Evolutionary conservation across 306 rosid genomes (phyloP), one percentile per base, ranked within the genome.

Genomic region (Lotus japonicus): DNA sequence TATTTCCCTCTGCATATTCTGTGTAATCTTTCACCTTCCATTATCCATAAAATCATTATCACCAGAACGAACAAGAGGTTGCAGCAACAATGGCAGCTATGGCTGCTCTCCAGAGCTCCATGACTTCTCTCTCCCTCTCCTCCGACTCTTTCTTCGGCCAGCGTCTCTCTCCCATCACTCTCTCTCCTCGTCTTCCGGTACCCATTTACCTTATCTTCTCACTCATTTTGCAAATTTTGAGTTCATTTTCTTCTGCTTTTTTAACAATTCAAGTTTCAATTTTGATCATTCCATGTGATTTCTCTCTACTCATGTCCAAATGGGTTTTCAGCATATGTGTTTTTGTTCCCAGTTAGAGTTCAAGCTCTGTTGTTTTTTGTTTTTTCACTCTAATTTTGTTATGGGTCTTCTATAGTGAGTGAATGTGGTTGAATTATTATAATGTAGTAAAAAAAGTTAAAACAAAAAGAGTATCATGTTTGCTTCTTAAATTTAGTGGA

Each of bases 121-220:
- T 91, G 82, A 72, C 84, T 58, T 84, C 91, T 11, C 88, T 91
- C 16, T 91, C 94, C 8, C 82, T 91, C 55, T 83, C 91, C 28
- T 85, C 91, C 18, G 88, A 85, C 82, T 82, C 95, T 26, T 94
- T 94, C 86, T 74, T 90, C 16, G 99, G 99, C 2, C 97, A 90
- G 14, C 87, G 85, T 43, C 85, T 90, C 75, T 51, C 91, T 5
- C 82, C 86, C 48, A 41, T 82, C 35, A 68, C 92, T 56, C 67
- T 80, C 76, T 76, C 9, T 42, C 59, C 87, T 21, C n/a, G 71
- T 21, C 92, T 79, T 11, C 90, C 75, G 77, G 96, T 90, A 81
- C 36, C 15, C 23, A 16, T 16, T 55, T 61, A 5, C 53, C 73
- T 74, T 6, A 17, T 48, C 45, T 23, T 48, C 61, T 10, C 50